Conservation (phyloP, 2,329 filamentous ascomycete genomes). For the Alternaria incomplexa region DNA sequence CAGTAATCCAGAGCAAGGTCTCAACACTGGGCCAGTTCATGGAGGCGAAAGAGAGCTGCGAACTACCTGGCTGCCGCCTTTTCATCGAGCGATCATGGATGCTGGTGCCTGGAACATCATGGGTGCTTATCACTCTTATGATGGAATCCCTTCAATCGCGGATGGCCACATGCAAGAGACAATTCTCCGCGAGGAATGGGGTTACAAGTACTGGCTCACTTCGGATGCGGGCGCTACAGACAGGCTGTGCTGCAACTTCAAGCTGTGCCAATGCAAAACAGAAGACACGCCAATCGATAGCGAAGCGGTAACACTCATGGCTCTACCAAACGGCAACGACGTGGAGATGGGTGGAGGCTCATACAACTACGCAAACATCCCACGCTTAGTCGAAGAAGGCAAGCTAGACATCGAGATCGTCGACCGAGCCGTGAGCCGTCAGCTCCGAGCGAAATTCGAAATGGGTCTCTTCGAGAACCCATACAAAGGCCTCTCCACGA, state of each 20-base stretch:
- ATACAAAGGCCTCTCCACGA: constrained; percentile 63
- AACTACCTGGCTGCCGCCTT: constrained; percentile 63
- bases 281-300: constrained; percentile 63
- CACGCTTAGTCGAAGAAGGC: constrained; percentile 66
- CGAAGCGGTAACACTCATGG: constrained; percentile 67
- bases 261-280: constrained; percentile 61
- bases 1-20: constrained; percentile 71
- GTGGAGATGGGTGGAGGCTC: constrained; percentile 79
- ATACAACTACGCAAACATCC: constrained; percentile 71
- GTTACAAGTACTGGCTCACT: constrained; percentile 71
- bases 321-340: constrained; percentile 72
- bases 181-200: constrained; percentile 74
- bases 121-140: constrained; percentile 77
- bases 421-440: constrained; percentile 69
- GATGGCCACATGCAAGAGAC: constrained; percentile 68
- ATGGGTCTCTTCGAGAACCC: constrained; percentile 75
- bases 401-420: constrained; percentile 65
- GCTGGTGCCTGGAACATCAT: constrained; percentile 72
- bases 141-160: constrained; percentile 71
- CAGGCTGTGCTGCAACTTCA: constrained; percentile 68
- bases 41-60: constrained; percentile 62
- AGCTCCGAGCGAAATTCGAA: constrained; percentile 71
- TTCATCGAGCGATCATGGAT: constrained; percentile 74
- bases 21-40: constrained; percentile 69
- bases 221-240: constrained; percentile 75